A percentile compares a stretch with the other conserved stretches of the same genome.
phyloP scores from a whole-genome alignment of 2,329 filamentous ascomycete genomes.

The Coniochaeta hoffmannii region DNA sequence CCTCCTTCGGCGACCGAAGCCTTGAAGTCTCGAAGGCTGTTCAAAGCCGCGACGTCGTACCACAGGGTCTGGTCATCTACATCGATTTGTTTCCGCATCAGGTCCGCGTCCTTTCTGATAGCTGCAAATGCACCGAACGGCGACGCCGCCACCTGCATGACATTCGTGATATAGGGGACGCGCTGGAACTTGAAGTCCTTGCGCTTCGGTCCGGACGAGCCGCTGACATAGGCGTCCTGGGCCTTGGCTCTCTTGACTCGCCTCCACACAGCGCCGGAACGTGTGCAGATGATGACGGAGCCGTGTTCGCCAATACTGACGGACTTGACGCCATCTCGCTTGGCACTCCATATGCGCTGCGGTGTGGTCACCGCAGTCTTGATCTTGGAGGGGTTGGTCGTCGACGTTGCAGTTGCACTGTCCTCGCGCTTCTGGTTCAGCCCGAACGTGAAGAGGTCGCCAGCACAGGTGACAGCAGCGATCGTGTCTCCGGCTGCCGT shows the following conservation, averaged over 20 bases:
- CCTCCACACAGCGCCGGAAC: conserved; percentile 88
- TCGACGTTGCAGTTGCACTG: conserved; percentile 58
- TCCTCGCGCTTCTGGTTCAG: conserved; percentile 62
- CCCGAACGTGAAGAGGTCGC: conserved; percentile 81
- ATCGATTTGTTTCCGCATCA: conserved; percentile 64
- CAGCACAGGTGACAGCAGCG: conserved; percentile 74
- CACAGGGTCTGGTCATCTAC: conserved; percentile 63
- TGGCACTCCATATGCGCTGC: conserved; percentile 79
- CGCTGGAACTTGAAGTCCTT: conserved; percentile 96
- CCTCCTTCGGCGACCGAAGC: conserved; percentile 29
- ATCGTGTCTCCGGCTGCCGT: conserved; percentile 86
- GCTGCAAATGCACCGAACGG: conserved; percentile 86
- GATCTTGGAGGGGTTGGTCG: conserved; percentile 88
- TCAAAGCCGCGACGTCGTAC: conserved; percentile 63
- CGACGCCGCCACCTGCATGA: conserved; percentile 78
- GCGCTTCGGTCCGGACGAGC: conserved; percentile 48
- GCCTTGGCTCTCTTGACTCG: conserved; percentile 76
- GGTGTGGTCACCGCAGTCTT: conserved; percentile 72
- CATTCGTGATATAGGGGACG: conserved; percentile 79
- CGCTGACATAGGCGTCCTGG: conserved; percentile 52
- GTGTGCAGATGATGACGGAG: conserved; percentile 87
- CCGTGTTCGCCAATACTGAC: conserved; percentile 87
- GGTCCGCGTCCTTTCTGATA: conserved; percentile 74
- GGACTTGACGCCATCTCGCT: conserved; percentile 79
- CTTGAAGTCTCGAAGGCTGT: conserved; percentile 58